These are phyloP conservation scores for Earliella scabrosa DNA, from an alignment of 1,284 basidiomycete species.

Conservation along the genomic window DNA sequence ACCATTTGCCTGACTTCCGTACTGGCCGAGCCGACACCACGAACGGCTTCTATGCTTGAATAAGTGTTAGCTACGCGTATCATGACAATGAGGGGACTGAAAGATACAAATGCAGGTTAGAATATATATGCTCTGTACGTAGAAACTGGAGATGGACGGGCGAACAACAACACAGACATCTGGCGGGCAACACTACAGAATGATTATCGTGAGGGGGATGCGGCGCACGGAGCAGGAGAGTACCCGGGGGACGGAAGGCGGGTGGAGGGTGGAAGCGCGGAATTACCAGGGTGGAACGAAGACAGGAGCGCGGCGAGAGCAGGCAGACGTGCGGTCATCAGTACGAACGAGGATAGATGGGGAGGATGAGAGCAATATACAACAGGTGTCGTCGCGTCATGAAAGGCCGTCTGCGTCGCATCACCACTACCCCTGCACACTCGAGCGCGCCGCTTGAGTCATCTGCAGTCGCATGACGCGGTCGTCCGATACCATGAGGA, in stretches of 20 bases:
- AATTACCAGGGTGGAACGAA: neutral
- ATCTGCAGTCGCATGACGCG: constrained; percentile 71
- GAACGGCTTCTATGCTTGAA: constrained; percentile 22
- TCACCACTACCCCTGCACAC: constrained; percentile 7
- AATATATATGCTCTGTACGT: constrained; percentile 33
- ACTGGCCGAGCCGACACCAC: neutral
- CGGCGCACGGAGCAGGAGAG: neutral
- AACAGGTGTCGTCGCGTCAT: constrained; percentile 22
- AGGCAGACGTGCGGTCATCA: constrained; percentile 16
- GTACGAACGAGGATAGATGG: constrained; percentile 4
- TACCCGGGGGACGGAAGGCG: too few species aligned
- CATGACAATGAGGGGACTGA: constrained; percentile 26
- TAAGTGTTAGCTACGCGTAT: constrained; percentile 32
- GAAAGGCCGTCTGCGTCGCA: constrained; percentile 8
- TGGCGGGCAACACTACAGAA: constrained; percentile 6
- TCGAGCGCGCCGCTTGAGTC: constrained; percentile 29
- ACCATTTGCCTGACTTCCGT: too few species aligned
- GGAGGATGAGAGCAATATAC: constrained; percentile 20
- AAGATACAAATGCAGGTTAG: constrained; percentile 33
- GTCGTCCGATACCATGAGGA: constrained; percentile 81
- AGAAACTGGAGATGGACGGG: constrained; percentile 15
- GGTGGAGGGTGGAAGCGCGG: neutral
- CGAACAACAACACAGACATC: constrained; percentile 17
- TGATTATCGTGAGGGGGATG: constrained; percentile 7
- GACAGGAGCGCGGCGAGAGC: neutral